A percentile compares a stretch with the other conserved stretches of the same genome.
phyloP scores from a whole-genome alignment of 805 yeast species.

The Barnettozyma sucrosica region DNA sequence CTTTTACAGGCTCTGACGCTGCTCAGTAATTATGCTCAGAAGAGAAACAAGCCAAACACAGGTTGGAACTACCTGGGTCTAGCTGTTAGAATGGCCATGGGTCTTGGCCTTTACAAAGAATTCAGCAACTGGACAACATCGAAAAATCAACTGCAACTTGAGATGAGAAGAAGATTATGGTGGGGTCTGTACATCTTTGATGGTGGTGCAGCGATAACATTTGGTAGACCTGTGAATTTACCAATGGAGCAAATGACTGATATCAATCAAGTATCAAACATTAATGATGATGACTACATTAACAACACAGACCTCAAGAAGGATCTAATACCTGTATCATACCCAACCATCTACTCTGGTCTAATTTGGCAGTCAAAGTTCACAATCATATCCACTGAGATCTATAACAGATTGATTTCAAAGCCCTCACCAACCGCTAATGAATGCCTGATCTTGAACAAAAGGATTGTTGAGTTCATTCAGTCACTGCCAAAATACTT shows the following conservation, averaged over 20 bases:
- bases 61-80: conserved; percentile 65
- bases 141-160: conserved; percentile 39
- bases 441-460: conserved; percentile 46
- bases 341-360: conserved; percentile 56
- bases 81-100: conserved; percentile 61
- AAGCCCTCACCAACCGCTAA: conserved; percentile 42
- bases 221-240: conserved; percentile 57
- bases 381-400: conserved; percentile 40
- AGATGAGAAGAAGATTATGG: conserved; percentile 58
- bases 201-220: conserved; percentile 56
- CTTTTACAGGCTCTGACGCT: conserved; percentile 47
- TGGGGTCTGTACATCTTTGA: conserved; percentile 64
- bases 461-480: conserved; percentile 36
- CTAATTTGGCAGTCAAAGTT: conserved; percentile 49
- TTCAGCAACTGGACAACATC: conserved; percentile 36
- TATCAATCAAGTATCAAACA: conserved; percentile 43
- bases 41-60: conserved; percentile 59
- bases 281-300: conserved; percentile 36
- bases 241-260: conserved; percentile 44
- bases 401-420: conserved; percentile 42
- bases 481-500: conserved; percentile 42
- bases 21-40: conserved; percentile 56
- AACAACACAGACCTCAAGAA: conserved; percentile 13
- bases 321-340: conserved; percentile 20
- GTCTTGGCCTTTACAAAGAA: conserved; percentile 57